phyloP scores from a whole-genome alignment of 2,329 filamentous ascomycete genomes.

The Calonectria fujianensis region DNA sequence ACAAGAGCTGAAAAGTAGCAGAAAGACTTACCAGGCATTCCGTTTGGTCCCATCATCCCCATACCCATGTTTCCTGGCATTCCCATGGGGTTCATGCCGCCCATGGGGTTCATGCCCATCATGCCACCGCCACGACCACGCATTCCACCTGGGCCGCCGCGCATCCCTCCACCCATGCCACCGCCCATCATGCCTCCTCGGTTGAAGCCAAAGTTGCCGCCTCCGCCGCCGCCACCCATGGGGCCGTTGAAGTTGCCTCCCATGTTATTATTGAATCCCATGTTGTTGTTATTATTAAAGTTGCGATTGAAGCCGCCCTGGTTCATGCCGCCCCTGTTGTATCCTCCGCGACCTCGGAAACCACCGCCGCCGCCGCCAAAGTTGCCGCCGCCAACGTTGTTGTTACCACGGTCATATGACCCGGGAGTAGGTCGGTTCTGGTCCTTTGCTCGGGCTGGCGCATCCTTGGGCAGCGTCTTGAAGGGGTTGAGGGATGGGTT shows the following conservation, averaged over 20 bases:
- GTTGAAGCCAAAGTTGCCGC: slow-evolving; percentile 70
- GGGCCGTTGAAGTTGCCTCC: slow-evolving; percentile 70
- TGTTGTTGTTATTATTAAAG: slow-evolving; percentile 65
- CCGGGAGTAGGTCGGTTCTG: slow-evolving; percentile 72
- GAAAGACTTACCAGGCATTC: slow-evolving; percentile 60
- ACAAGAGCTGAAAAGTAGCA: not conserved
- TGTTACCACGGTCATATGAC: slow-evolving; percentile 63
- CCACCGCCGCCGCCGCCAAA: slow-evolving; percentile 70
- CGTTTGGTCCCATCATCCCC: slow-evolving; percentile 72
- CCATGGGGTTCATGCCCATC: slow-evolving; percentile 69
- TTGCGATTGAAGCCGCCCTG: slow-evolving; percentile 66
- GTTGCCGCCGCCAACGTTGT: slow-evolving; percentile 65
- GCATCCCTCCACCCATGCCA: slow-evolving; percentile 64
- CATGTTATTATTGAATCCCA: slow-evolving; percentile 68
- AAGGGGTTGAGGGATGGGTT: slow-evolving; percentile 89
- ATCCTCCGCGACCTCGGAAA: slow-evolving; percentile 71
- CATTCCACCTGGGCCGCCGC: slow-evolving; percentile 70
- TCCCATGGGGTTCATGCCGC: slow-evolving; percentile 69
- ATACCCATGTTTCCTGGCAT: slow-evolving; percentile 77
- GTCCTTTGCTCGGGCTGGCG: slow-evolving; percentile 78
- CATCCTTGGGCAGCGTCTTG: slow-evolving; percentile 92
- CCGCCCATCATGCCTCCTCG: slow-evolving; percentile 68
- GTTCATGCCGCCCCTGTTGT: slow-evolving; percentile 68
- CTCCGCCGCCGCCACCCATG: slow-evolving; percentile 67
- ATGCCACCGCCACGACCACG: slow-evolving; percentile 71